Evolutionary conservation across 345 rosid species (phyloP), one percentile per base, ranked within the genome.

Genomic region (Ceriops zippeliana): DNA sequence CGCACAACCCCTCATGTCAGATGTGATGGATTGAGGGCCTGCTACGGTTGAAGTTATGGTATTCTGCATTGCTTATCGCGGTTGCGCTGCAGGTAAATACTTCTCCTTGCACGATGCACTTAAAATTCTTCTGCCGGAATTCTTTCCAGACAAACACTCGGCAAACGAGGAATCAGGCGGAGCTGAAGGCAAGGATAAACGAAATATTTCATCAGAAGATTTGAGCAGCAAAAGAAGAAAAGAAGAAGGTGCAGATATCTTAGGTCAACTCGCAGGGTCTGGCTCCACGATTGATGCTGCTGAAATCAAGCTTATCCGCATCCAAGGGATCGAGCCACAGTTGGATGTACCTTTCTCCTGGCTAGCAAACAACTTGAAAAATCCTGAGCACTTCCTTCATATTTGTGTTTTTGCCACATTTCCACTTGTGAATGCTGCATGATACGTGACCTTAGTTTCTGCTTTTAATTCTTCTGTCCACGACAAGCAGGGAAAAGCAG

Each of bases 311-410:
- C 74, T 89, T 53, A 68, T 88, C 11, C 87, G 96, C 56, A 85
- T 95, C 38, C 97, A 91, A 42, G 99, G 99, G 30, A 88, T 95
- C 0, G 96, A 93, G 76, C 89, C 90, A 52, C 85, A 82, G 74
- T 60, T 84, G 71, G 96, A 89, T 76, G 82, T 89, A 81, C 98
- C 98, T 1, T 88, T 93, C 72, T 88, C 96, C 9, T 93, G 98
- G 98, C 86, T 89, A 69, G 98, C 77, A 65, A 93, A 83, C 76
- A 89, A 91, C 82, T 82, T 93, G 75, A 79, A 83, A 82, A 85
- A 86, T 73, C 98, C 98, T 0, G 98, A 93, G 59, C 80, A 82
- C 73, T 93, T 85, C 69, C 90, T 93, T 67, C 97, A 91, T 59
- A 75, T 93, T n/a, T 89, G 88, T 61, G 81, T 89, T 17, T 80